Base-by-base conservation (phyloP, 352 stramenopile genomes). In the Globisporangium acanthophoron region DNA sequence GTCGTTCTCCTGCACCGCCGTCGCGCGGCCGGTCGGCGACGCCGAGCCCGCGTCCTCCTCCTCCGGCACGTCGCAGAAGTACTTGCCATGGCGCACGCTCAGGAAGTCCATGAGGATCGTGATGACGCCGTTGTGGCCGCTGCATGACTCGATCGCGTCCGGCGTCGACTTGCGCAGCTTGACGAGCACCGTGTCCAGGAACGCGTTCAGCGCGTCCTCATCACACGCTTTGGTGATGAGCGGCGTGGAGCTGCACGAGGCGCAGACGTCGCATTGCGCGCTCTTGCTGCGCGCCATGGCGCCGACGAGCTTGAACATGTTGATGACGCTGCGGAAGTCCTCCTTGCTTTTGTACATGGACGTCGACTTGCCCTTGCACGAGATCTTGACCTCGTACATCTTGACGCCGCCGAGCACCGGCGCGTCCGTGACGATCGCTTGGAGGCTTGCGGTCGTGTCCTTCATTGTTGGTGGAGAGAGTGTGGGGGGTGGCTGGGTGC, bases 101-200 rank as follows among this genome's bases (percentile, higher is more conserved):
- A 93, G 64, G 44, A 93, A 93, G 37, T 91, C 78, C 72, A 88
- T 93, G 54, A 93, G 72, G 58, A 93, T 90, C 59, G 86, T 78
- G 60, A 93, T 82, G 39, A 90, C 72, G 55, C 83, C 83, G 63
- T 82, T 75, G 71, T 91, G 83, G 39, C 47, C 62, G 54, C 74
- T 76, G 70, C 83, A 93, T 40, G 73, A 59, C 35, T 77, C 68
- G 52, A 91, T 80, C 18, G 65, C 67, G 1, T 67, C 57, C 5
- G 67, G 66, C 27, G 70, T 52, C 13, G 62, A 59, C 63, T 71
- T 75, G 58, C 81, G 80, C 53, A 93, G 64, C 52, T 85, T 83
- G 48, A 71, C 64, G 4, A 93, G 70, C 59, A 87, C 70, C 13
- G 53, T 41, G 20, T 47, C 41, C 18, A 93, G 60, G 55, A 90